These are phyloP conservation scores for Cardamine resedifolia DNA, from an alignment of 345 rosid genomes.

Conservation along the genomic window DNA sequence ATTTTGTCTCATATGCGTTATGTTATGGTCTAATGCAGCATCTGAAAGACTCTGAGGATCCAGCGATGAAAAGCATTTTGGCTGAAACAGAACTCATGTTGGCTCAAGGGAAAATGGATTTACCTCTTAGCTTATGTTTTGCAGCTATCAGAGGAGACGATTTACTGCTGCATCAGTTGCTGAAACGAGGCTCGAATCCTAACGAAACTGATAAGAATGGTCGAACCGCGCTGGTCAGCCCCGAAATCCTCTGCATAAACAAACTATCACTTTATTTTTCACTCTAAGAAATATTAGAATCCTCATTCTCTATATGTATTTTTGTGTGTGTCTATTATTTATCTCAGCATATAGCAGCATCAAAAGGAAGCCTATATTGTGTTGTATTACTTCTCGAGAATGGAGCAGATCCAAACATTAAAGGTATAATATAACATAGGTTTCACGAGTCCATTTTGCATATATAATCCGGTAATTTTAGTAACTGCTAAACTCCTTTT, in stretches of 20 bases:
- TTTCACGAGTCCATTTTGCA: background rate
- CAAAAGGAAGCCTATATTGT: conserved; percentile 66
- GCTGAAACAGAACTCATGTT: conserved; percentile 69
- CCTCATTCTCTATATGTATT: background rate
- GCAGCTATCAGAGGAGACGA: conserved; percentile 87
- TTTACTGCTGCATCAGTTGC: conserved; percentile 66
- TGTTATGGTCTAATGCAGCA: conserved; percentile 51
- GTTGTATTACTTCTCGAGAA: conserved; percentile 64
- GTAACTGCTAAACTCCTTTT: background rate
- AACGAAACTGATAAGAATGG: conserved; percentile 62
- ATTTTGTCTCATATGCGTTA: conserved; percentile 4
- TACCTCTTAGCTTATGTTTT: conserved; percentile 78
- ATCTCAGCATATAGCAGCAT: conserved; percentile 81
- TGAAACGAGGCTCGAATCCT: conserved; percentile 69
- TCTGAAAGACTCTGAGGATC: conserved; percentile 61
- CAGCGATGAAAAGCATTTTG: conserved; percentile 60
- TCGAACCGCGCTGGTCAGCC: conserved; percentile 65
- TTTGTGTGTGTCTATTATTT: conserved; percentile 33
- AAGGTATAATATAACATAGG: conserved; percentile 46
- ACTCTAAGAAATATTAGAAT: background rate
- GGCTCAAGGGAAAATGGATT: conserved; percentile 73
- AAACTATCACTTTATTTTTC: background rate
- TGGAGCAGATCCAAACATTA: conserved; percentile 73
- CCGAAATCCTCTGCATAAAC: background rate
- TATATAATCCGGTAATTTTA: background rate